Conservation (phyloP, 768 basidiomycete species). For the Paxillus involutus region DNA sequence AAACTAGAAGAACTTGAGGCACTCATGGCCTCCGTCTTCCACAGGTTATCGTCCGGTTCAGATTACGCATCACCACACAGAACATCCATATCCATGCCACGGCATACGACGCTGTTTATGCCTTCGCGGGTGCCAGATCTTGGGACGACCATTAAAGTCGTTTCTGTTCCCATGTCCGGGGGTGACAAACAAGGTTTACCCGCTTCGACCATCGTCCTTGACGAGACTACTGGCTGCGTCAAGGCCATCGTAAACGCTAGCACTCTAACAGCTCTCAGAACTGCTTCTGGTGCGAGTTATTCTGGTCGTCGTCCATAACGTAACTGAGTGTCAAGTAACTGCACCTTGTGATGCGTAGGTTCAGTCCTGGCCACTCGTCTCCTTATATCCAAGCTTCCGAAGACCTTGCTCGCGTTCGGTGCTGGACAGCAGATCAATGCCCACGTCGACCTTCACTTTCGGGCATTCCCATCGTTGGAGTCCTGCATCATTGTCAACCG, state of each 20-base stretch:
- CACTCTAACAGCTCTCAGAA: constrained; percentile 75
- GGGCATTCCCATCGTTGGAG: constrained; percentile 52
- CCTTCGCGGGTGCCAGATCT: constrained; percentile 57
- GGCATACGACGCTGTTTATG: constrained; percentile 79
- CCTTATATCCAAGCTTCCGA: constrained; percentile 43
- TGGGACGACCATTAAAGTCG: constrained; percentile 80
- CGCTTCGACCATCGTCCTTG: constrained; percentile 72
- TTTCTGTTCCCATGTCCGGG: constrained; percentile 58
- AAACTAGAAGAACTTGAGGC: constrained; percentile 44
- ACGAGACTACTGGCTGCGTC: constrained; percentile 67
- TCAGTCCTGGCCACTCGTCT: constrained; percentile 66
- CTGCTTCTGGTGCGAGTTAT: constrained; percentile 63
- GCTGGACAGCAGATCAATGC: constrained; percentile 70
- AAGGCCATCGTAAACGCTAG: constrained; percentile 79
- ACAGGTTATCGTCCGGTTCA: constrained; percentile 38
- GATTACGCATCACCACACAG: constrained; percentile 51
- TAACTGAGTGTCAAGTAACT: neutral
- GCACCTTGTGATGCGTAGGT: constrained; percentile 29
- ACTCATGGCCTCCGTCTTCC: constrained; percentile 62
- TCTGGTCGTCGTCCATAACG: neutral
- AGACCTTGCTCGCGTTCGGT: constrained; percentile 61
- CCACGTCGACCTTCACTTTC: constrained; percentile 63
- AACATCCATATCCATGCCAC: constrained; percentile 47
- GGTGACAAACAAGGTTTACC: constrained; percentile 60
- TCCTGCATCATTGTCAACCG: constrained; percentile 66